Evolutionary conservation across 2,329 filamentous ascomycete genomes (phyloP).

Genomic region (Sphaceloma murrayae): DNA sequence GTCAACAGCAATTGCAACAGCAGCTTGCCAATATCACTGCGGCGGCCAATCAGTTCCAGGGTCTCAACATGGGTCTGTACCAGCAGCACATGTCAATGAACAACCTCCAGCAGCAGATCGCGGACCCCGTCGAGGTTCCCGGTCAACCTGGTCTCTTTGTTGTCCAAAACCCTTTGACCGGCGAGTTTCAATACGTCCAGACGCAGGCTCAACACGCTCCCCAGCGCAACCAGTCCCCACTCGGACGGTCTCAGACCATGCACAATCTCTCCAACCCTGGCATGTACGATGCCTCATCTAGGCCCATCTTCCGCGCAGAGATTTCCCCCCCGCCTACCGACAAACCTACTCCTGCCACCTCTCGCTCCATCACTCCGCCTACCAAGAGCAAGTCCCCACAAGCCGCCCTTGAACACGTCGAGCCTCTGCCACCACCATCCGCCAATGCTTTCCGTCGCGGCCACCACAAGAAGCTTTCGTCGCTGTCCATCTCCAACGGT

Average conservation of each 20-base stretch:
- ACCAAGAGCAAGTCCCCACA: conserved; percentile 58
- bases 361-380: conserved; percentile 56
- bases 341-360: conserved; percentile 42
- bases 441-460: conserved; percentile 87
- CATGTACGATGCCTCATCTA: no score
- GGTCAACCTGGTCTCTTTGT: conserved; percentile 68
- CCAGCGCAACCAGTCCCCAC: conserved; percentile 24
- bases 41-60: conserved; percentile 50
- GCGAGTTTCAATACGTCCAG: conserved; percentile 72
- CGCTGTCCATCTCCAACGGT: conserved; percentile 51
- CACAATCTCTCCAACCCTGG: conserved; percentile 32
- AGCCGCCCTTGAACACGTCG: conserved; percentile 44
- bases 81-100: conserved; percentile 49
- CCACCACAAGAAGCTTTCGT: conserved; percentile 75
- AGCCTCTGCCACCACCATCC: conserved; percentile 75
- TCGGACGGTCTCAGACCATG: conserved; percentile 24
- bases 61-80: conserved; percentile 43
- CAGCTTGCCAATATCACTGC: conserved; percentile 77
- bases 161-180: conserved; percentile 77
- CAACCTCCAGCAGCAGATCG: conserved; percentile 47
- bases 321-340: conserved; percentile 63
- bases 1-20: conserved; percentile 91
- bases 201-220: conserved; percentile 52
- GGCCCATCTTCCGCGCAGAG: conserved; percentile 68
- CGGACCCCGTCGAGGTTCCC: conserved; percentile 55